Percentiles rank a stretch among this genome's conserved stretches.
Evolutionary conservation across 2,329 filamentous ascomycete genomes (phyloP).

Genomic region (Colletotrichum tropicicola): DNA sequence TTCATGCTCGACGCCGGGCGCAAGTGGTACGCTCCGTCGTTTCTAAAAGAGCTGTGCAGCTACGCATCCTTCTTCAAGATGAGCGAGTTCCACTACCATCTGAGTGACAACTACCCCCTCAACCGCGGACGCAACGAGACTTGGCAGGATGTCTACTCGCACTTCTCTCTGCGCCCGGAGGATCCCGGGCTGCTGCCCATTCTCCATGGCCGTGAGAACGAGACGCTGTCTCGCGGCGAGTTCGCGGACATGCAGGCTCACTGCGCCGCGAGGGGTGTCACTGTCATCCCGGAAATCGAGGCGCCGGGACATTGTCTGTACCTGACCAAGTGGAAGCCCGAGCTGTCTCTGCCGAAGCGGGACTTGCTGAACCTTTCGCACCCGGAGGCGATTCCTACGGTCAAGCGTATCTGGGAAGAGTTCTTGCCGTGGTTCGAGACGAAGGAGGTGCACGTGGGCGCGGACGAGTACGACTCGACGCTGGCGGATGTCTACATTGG

Average conservation of each 20-base stretch:
- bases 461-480: conserved; percentile 58
- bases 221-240: conserved; percentile 39
- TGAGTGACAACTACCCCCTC: conserved; percentile 57
- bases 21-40: conserved; percentile 36
- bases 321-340: conserved; percentile 64
- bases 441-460: conserved; percentile 63
- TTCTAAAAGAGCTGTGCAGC: conserved; percentile 52
- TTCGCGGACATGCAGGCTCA: conserved; percentile 58
- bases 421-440: conserved; percentile 64
- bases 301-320: conserved; percentile 61
- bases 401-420: conserved; percentile 59
- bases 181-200: conserved; percentile 29
- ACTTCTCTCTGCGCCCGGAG: conserved; percentile 50
- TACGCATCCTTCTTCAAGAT: conserved; percentile 57
- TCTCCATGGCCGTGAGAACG: conserved; percentile 35
- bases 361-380: conserved; percentile 62
- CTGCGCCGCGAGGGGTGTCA: conserved; percentile 60
- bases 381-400: conserved; percentile 57
- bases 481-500: conserved; percentile 56
- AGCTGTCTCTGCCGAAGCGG: conserved; percentile 54
- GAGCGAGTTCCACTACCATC: conserved; percentile 58
- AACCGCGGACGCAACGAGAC: conserved; percentile 55
- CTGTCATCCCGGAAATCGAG: conserved; percentile 64
- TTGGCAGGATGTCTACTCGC: conserved; percentile 54
- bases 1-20: conserved; percentile 46